Evolutionary conservation across 371 early-diverging fungal species (phyloP).

Genomic region (Mortierella sp.): DNA sequence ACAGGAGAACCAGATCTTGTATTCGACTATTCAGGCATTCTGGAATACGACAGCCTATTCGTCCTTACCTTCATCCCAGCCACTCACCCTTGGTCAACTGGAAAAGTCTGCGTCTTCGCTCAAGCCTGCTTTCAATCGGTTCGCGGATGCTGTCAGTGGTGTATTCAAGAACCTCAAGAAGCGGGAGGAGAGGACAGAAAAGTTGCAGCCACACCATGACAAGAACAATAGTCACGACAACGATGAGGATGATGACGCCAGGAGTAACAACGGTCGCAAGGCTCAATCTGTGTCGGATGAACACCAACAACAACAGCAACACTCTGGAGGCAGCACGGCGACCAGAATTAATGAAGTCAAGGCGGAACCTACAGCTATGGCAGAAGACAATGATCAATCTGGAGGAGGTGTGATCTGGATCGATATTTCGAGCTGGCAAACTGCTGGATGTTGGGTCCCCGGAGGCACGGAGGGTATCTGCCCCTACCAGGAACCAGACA

Average conservation of each 20-base stretch:
- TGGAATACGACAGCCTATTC: conserved; percentile 27
- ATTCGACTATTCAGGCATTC: conserved; percentile 15
- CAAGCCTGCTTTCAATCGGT: neutral
- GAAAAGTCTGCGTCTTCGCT: neutral
- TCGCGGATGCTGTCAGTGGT: neutral
- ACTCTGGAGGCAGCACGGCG: neutral
- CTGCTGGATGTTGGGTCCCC: conserved; percentile 57
- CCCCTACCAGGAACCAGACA: conserved; percentile 45
- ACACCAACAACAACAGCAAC: neutral
- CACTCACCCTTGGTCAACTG: neutral
- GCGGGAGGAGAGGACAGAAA: neutral
- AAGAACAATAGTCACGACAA: neutral
- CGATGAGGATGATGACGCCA: neutral
- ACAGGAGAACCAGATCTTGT: conserved; percentile 37
- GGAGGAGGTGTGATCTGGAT: conserved; percentile 51
- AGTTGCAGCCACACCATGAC: neutral
- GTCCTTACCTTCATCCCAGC: conserved; percentile 1
- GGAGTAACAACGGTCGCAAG: neutral
- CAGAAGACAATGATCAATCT: neutral
- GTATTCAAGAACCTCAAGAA: neutral
- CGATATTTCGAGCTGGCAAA: conserved; percentile 58
- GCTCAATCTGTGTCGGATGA: neutral
- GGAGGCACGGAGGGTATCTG: conserved; percentile 45
- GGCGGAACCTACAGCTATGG: neutral
- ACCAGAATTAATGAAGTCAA: neutral